Evolutionary conservation across 1,284 basidiomycete species (phyloP).

Genomic region (Ustilago bromivora): DNA sequence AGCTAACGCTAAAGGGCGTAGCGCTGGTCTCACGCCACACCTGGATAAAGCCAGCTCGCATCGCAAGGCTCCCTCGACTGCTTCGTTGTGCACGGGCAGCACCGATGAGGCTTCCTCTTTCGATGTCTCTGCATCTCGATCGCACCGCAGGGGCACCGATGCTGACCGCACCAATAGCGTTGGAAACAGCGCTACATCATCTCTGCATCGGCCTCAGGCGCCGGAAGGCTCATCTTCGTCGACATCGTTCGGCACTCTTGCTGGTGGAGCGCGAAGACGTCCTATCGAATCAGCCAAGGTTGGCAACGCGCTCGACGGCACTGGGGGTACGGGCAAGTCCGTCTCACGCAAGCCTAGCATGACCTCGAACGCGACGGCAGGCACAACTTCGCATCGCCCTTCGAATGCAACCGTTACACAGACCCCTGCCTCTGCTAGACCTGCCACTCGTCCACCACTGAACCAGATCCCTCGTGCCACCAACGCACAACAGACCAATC

Average conservation of each 20-base stretch:
- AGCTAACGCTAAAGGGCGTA: slow-evolving; percentile 5
- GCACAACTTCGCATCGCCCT: slow-evolving; percentile 1
- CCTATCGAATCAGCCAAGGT: slow-evolving; percentile 50
- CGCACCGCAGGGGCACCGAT: slow-evolving; percentile 29
- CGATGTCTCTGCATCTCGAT: slow-evolving; percentile 9
- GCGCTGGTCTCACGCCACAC: neutral
- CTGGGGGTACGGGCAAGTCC: slow-evolving; percentile 22
- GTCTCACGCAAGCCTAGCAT: slow-evolving; percentile 25
- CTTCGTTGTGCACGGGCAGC: slow-evolving; percentile 24
- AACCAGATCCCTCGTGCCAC: slow-evolving; percentile 20
- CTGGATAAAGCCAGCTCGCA: slow-evolving; percentile 12
- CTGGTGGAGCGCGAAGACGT: slow-evolving; percentile 23
- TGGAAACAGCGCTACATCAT: slow-evolving; percentile 4
- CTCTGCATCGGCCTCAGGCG: slow-evolving; percentile 18
- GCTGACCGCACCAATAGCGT: slow-evolving; percentile 14
- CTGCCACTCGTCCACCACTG: slow-evolving; percentile 14
- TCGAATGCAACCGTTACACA: slow-evolving; percentile 13
- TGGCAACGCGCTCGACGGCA: slow-evolving; percentile 64
- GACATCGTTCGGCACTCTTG: slow-evolving; percentile 9
- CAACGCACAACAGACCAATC: slow-evolving; percentile 9
- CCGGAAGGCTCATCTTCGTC: slow-evolving; percentile 33
- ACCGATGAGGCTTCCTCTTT: slow-evolving; percentile 12
- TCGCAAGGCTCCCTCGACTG: slow-evolving; percentile 7
- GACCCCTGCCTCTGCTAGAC: slow-evolving; percentile 6
- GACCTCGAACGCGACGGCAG: slow-evolving; percentile 10